These are phyloP conservation scores for Alternaria gaisen DNA, from an alignment of 2,329 filamentous ascomycete species.

Conservation along the genomic window DNA sequence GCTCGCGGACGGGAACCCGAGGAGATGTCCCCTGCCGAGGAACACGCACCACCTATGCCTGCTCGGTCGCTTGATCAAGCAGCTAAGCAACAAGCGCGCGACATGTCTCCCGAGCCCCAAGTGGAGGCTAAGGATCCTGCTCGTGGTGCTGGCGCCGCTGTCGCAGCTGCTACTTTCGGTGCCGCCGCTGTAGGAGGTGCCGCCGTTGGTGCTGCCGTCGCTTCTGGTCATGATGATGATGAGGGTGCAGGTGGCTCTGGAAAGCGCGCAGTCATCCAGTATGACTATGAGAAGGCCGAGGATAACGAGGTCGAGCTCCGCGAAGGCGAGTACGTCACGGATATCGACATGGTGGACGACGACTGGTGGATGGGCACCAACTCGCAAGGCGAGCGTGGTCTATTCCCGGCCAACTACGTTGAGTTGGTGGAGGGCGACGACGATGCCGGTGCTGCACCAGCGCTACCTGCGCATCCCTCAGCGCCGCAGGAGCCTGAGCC, in stretches of 20 bases:
- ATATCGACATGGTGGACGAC: conserved; percentile 97
- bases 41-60: conserved; percentile 67
- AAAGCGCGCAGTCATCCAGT: conserved; percentile 81
- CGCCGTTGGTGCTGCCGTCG: conserved; percentile 50
- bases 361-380: conserved; percentile 99
- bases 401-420: conserved; percentile 98
- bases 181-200: conserved; percentile 54
- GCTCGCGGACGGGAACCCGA: conserved; percentile 65
- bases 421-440: conserved; percentile 76
- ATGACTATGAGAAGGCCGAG: conserved; percentile 97
- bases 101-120: conserved; percentile 71
- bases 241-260: conserved; percentile 58
- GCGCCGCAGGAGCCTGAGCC: conserved; percentile 49
- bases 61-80: conserved; percentile 69
- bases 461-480: conserved; percentile 54
- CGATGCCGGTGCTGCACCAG: conserved; percentile 45
- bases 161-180: conserved; percentile 56
- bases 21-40: conserved; percentile 62
- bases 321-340: conserved; percentile 86
- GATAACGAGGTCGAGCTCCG: conserved; percentile 93
- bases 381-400: conserved; percentile 78
- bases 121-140: conserved; percentile 63
- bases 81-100: conserved; percentile 70
- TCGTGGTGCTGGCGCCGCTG: conserved; percentile 63
- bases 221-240: conserved; percentile 50